A percentile compares a stretch with the other conserved stretches of the same genome.
These are phyloP conservation scores for Crithidia acanthocephali DNA, from an alignment of 208 protist species.

Conservation along the genomic window DNA sequence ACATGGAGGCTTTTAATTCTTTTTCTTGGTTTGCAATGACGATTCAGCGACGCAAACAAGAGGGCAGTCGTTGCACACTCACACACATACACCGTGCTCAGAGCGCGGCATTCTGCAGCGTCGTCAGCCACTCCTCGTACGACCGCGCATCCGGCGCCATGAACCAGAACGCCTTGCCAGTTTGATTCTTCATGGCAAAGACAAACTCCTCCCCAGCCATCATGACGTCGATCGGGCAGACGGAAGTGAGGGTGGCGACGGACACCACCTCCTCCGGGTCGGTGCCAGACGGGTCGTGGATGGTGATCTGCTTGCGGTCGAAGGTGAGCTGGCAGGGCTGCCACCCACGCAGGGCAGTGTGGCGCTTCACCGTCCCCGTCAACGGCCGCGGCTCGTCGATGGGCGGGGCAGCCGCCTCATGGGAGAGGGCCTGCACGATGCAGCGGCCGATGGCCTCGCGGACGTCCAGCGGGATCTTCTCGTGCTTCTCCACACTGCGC, in stretches of 20 bases:
- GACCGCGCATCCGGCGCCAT: slow-evolving; percentile 45
- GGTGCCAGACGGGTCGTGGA: slow-evolving; percentile 36
- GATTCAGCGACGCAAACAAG: background rate
- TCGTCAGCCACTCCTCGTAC: slow-evolving; percentile 68
- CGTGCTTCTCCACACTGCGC: slow-evolving; percentile 76
- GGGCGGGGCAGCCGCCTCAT: slow-evolving; percentile 26
- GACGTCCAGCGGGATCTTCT: slow-evolving; percentile 56
- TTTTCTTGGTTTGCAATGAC: no score
- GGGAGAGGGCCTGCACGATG: slow-evolving; percentile 59
- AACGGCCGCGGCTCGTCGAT: slow-evolving; percentile 43
- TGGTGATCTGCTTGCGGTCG: slow-evolving; percentile 45
- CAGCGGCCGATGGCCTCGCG: slow-evolving; percentile 65
- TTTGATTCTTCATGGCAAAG: slow-evolving; percentile 87
- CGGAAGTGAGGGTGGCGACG: slow-evolving; percentile 70
- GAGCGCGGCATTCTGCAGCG: slow-evolving; percentile 63
- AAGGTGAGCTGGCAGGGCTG: slow-evolving; percentile 78
- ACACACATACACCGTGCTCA: slow-evolving; percentile 16
- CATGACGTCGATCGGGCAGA: slow-evolving; percentile 81
- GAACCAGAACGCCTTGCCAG: slow-evolving; percentile 85
- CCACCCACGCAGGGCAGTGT: slow-evolving; percentile 79
- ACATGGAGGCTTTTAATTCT: background rate
- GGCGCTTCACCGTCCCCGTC: slow-evolving; percentile 56
- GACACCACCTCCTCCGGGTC: slow-evolving; percentile 61
- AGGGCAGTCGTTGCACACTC: background rate
- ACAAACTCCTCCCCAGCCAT: slow-evolving; percentile 80